A percentile compares a stretch with the other conserved stretches of the same genome.
Evolutionary conservation across 805 yeast species (phyloP).

Genomic region (Saccharomycopsis lassenensis): DNA sequence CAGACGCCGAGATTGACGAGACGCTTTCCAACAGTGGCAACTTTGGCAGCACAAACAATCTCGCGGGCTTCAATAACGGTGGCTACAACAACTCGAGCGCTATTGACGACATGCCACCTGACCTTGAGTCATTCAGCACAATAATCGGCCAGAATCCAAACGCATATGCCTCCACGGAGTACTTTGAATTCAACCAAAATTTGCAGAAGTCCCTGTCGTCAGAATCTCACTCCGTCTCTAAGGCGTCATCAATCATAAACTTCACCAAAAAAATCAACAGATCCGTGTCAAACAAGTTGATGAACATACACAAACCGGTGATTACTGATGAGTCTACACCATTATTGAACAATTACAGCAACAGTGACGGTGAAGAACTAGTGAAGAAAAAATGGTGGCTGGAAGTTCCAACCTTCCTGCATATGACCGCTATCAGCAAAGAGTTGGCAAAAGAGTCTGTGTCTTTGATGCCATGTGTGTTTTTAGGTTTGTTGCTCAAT

Average conservation of each 20-base stretch:
- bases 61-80: not conserved
- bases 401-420: not conserved
- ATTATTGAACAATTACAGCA: not conserved
- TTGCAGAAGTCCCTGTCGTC: conserved; percentile 3
- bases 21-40: not conserved
- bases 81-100: not conserved
- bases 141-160: conserved; percentile 13
- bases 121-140: conserved; percentile 16
- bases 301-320: conserved; percentile 3
- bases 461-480: conserved; percentile 53
- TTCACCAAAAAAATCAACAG: conserved; percentile 18
- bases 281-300: conserved; percentile 14
- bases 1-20: conserved; percentile 1
- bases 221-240: conserved; percentile 8
- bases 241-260: conserved; percentile 15
- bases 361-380: not conserved
- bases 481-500: conserved; percentile 74
- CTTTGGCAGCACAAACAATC: not conserved
- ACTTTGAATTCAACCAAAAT: conserved; percentile 14
- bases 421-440: not conserved
- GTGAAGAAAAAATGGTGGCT: not conserved
- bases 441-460: conserved; percentile 4
- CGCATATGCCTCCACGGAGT: conserved; percentile 4
- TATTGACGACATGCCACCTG: conserved; percentile 14
- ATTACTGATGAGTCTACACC: not conserved